These are phyloP conservation scores for Phoma sp. DNA, from an alignment of 2,329 filamentous ascomycete genomes.

Conservation along the genomic window DNA sequence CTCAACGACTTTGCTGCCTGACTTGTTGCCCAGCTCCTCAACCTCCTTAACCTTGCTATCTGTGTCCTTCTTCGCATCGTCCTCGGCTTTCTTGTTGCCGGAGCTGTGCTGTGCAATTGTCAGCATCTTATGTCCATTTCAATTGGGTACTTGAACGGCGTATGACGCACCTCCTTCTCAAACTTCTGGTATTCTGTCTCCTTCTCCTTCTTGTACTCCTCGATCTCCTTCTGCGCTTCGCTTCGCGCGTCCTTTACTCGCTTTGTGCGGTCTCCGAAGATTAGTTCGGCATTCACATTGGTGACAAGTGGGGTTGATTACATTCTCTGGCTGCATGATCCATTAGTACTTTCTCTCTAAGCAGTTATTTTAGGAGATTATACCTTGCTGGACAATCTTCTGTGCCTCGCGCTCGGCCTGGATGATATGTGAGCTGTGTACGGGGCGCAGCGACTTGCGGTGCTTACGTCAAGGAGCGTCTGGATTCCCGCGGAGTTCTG, in stretches of 20 bases:
- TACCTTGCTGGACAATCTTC: conserved; percentile 98
- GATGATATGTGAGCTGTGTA: conserved; percentile 47
- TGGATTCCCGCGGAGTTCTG: conserved; percentile 99
- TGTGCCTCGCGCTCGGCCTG: conserved; percentile 97
- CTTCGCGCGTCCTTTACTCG: conserved; percentile 94
- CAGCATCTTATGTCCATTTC: conserved; percentile 13
- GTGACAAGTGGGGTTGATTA: conserved; percentile 51
- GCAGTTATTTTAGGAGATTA: conserved; percentile 25
- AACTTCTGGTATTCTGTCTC: conserved; percentile 96
- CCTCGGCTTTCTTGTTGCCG: conserved; percentile 77
- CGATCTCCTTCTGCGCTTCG: conserved; percentile 97
- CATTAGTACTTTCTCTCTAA: conserved; percentile 22
- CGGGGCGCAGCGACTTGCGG: conserved; percentile 31
- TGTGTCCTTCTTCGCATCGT: conserved; percentile 78
- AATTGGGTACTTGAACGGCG: neutral
- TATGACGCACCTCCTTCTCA: conserved; percentile 71
- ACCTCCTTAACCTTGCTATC: conserved; percentile 84
- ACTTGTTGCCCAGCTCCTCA: conserved; percentile 77
- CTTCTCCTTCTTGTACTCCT: conserved; percentile 86
- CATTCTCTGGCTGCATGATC: conserved; percentile 77
- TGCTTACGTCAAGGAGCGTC: conserved; percentile 92
- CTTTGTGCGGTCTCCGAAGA: conserved; percentile 80
- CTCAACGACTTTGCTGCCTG: conserved; percentile 78
- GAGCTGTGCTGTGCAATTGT: conserved; percentile 75
- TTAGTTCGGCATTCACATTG: conserved; percentile 26